phyloP scores from a whole-genome alignment of 257 asterid species.

The Perilla frutescens region DNA sequence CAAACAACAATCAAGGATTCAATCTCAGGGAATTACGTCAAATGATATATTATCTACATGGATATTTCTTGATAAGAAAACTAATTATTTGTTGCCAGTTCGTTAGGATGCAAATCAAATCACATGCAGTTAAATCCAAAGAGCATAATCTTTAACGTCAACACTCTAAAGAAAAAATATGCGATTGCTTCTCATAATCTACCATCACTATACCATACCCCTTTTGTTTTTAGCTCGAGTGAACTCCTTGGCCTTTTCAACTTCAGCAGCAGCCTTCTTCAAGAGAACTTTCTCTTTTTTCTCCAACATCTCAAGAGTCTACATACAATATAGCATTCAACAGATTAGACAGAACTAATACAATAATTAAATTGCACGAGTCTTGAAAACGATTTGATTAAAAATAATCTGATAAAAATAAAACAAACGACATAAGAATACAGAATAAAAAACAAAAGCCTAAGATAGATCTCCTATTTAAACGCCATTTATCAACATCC shows the following conservation, averaged over 20 bases:
- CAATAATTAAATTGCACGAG: neutral
- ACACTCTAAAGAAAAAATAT: constrained; percentile 5
- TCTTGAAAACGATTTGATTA: neutral
- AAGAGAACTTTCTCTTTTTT: constrained; percentile 72
- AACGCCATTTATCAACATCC: neutral
- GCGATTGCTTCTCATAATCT: constrained; percentile 20
- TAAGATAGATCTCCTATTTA: constrained; percentile 9
- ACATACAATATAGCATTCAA: constrained; percentile 33
- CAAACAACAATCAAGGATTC: neutral
- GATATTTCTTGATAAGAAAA: neutral
- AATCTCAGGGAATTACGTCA: neutral
- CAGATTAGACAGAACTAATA: constrained; percentile 10
- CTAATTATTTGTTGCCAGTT: neutral
- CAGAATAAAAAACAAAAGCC: constrained; percentile 7
- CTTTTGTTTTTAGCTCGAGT: constrained; percentile 82
- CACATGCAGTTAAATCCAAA: constrained; percentile 3
- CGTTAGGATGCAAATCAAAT: constrained; percentile 24
- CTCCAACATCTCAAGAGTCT: constrained; percentile 91
- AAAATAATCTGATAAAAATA: constrained; percentile 20
- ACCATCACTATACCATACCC: constrained; percentile 49
- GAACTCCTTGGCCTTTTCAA: constrained; percentile 79
- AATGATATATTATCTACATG: neutral
- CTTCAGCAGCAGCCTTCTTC: constrained; percentile 76
- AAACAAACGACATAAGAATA: neutral
- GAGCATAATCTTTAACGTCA: constrained; percentile 17